phyloP scores from a whole-genome alignment of 2,329 filamentous ascomycete genomes.

The Monosporascus sp. region DNA sequence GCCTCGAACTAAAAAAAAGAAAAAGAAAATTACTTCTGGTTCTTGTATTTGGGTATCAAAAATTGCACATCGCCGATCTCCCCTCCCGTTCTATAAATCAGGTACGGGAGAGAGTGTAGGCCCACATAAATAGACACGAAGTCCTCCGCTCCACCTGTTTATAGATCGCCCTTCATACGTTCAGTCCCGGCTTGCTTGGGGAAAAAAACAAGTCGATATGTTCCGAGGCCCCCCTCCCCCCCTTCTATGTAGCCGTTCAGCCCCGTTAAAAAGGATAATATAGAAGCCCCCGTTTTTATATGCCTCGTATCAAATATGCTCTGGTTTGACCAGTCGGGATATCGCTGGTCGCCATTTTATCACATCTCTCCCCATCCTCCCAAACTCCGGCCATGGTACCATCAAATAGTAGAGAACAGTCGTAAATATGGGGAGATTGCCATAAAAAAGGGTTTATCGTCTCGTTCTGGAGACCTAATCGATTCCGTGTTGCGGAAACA shows the following conservation, averaged over 20 bases:
- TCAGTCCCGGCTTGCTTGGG: background rate
- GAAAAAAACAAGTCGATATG: background rate
- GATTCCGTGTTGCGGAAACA: constrained; percentile 24
- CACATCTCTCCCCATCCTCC: background rate
- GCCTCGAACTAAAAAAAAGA: no score
- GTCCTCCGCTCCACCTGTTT: background rate
- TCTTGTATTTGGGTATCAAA: background rate
- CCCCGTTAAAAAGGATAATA: background rate
- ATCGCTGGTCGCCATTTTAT: background rate
- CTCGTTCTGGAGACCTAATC: constrained; percentile 18
- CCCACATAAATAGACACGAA: background rate
- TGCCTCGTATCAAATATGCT: background rate
- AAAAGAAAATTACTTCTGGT: background rate
- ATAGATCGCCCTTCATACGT: background rate
- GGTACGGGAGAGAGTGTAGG: background rate
- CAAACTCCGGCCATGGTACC: constrained; percentile 4
- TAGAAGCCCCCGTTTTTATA: background rate
- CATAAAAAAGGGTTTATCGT: constrained; percentile 22
- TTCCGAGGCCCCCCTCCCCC: background rate
- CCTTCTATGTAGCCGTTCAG: background rate
- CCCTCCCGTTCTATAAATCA: background rate
- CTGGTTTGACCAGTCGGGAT: background rate
- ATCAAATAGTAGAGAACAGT: constrained; percentile 8
- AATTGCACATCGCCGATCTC: background rate
- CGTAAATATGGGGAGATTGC: constrained; percentile 10